Conservation (phyloP, 2,329 filamentous ascomycete species). For the Colletotrichum horii region DNA sequence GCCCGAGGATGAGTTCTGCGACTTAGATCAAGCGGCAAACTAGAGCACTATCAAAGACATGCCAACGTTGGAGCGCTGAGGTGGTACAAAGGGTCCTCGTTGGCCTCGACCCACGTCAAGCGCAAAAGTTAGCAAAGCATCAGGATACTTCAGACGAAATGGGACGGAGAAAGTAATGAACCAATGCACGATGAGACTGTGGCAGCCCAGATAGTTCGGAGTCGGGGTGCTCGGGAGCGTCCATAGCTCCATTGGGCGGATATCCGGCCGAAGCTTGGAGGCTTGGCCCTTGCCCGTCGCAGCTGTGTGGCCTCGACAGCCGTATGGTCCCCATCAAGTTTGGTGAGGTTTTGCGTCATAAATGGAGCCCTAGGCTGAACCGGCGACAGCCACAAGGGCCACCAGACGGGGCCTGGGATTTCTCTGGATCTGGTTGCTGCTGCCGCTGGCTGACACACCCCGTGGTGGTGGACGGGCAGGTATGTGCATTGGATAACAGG, state of each 20-base stretch:
- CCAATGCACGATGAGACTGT: neutral
- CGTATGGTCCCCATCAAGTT: neutral
- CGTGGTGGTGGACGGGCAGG: neutral
- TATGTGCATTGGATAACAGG: neutral
- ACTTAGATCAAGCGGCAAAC: neutral
- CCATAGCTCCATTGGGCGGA: slow-evolving; percentile 1
- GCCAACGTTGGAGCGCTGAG: neutral
- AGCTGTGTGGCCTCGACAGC: neutral
- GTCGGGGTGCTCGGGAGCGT: slow-evolving; percentile 7
- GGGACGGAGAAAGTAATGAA: neutral
- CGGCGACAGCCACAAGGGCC: neutral
- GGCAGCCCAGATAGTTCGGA: neutral
- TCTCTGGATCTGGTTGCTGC: neutral
- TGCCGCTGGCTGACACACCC: neutral
- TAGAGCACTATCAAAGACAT: neutral
- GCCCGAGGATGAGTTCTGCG: neutral
- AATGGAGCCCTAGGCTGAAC: neutral
- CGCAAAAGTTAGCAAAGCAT: neutral
- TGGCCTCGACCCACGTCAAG: neutral
- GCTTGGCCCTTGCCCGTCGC: neutral
- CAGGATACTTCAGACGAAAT: neutral
- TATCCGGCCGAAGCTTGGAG: slow-evolving; percentile 9
- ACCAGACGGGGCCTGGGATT: neutral
- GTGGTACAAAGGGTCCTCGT: neutral
- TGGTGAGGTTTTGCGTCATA: slow-evolving; percentile 12